These are phyloP conservation scores for Ogataea wickerhamii DNA, from an alignment of 805 yeast genomes.

Conservation along the genomic window DNA sequence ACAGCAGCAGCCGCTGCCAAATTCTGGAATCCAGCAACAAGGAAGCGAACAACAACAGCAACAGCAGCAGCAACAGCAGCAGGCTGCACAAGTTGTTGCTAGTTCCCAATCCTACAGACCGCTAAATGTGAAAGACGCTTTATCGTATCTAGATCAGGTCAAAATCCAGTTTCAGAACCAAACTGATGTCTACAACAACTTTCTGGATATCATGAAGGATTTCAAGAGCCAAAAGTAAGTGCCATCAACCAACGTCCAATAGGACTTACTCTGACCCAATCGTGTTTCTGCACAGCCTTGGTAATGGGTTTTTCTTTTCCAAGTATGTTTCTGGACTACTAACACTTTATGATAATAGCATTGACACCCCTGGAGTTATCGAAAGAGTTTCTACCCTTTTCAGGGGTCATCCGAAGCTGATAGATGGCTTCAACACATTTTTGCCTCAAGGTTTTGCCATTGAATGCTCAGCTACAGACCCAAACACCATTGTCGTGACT, in stretches of 20 bases:
- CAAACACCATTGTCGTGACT: conserved; percentile 88
- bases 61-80: conserved; percentile 21
- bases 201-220: conserved; percentile 97
- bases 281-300: conserved; percentile 5
- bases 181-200: conserved; percentile 94
- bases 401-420: conserved; percentile 87
- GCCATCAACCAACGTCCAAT: background rate
- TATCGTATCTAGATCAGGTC: conserved; percentile 92
- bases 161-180: conserved; percentile 87
- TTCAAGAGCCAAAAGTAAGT: conserved; percentile 85
- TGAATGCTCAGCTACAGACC: conserved; percentile 90
- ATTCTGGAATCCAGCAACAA: conserved; percentile 19
- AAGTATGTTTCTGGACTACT: conserved; percentile 11
- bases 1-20: conserved; percentile 17
- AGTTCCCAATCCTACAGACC: conserved; percentile 56
- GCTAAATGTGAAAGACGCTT: conserved; percentile 91
- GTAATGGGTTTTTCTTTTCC: background rate
- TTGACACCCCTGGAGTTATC: conserved; percentile 98
- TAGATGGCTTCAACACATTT: conserved; percentile 97
- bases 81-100: conserved; percentile 24
- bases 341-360: conserved; percentile 35
- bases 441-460: conserved; percentile 95
- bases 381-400: conserved; percentile 89
- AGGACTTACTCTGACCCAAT: background rate
- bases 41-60: conserved; percentile 18